Conservation (phyloP, 2,329 filamentous ascomycete species). For the Verticillium klebahnii region DNA sequence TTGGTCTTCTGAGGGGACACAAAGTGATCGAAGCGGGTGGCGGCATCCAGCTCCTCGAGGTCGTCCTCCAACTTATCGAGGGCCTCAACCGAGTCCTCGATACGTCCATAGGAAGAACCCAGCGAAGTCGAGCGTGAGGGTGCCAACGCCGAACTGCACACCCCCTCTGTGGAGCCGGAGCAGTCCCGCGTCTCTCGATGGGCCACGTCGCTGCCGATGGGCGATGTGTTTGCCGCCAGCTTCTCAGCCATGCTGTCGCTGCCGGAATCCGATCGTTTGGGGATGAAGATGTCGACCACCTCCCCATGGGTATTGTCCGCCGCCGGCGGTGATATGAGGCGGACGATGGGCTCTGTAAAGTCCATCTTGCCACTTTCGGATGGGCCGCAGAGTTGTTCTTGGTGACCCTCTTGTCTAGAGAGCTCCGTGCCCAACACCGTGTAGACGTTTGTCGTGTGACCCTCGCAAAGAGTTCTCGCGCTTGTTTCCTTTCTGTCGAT, state of each 20-base stretch:
- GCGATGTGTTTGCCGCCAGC: background rate
- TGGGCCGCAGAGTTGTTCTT: background rate
- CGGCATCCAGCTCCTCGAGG: conserved; percentile 47
- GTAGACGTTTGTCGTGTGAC: conserved; percentile 31
- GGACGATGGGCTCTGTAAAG: conserved; percentile 5
- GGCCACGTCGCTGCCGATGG: background rate
- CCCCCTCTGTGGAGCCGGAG: conserved; percentile 7
- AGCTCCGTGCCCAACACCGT: conserved; percentile 44
- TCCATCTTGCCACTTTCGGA: conserved; percentile 7
- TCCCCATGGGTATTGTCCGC: background rate
- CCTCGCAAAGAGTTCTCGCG: conserved; percentile 10
- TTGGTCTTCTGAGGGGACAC: conserved; percentile 19
- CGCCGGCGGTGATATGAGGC: background rate
- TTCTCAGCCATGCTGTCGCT: background rate
- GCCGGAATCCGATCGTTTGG: background rate
- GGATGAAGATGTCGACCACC: background rate
- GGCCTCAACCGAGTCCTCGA: conserved; percentile 61
- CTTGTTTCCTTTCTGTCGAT: conserved; percentile 23
- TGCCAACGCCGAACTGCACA: conserved; percentile 1
- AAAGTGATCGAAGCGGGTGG: conserved; percentile 28
- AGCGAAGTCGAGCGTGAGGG: conserved; percentile 8
- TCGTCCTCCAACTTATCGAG: conserved; percentile 59
- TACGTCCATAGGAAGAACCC: conserved; percentile 35
- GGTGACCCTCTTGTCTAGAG: conserved; percentile 6
- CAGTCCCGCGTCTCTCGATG: conserved; percentile 3